Percentiles rank a stretch among this genome's conserved stretches.
phyloP scores from a whole-genome alignment of 2,329 filamentous ascomycete species.

The Plectosphaerella plurivora region DNA sequence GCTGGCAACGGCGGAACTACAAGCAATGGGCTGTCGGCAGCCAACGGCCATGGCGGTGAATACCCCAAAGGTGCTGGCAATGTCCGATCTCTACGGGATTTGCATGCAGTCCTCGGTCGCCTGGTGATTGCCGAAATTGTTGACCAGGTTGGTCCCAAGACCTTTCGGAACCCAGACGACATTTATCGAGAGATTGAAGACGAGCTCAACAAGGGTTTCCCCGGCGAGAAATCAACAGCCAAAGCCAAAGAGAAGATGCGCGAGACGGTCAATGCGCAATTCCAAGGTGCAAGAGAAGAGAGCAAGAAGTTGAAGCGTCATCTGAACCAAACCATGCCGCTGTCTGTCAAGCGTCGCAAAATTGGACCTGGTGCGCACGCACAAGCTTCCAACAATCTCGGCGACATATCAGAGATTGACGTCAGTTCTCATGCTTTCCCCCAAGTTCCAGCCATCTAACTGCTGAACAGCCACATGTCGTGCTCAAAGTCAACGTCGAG shows the following conservation, averaged over 20 bases:
- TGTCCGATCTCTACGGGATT: slow-evolving; percentile 40
- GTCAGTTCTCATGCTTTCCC: slow-evolving; percentile 33
- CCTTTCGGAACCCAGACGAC: slow-evolving; percentile 59
- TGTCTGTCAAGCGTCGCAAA: slow-evolving; percentile 47
- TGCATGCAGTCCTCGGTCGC: slow-evolving; percentile 46
- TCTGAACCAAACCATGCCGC: slow-evolving; percentile 36
- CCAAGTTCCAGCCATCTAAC: not conserved
- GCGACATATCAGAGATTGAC: slow-evolving; percentile 43
- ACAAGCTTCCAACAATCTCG: slow-evolving; percentile 24
- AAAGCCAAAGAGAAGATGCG: slow-evolving; percentile 65
- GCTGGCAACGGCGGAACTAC: slow-evolving; percentile 2
- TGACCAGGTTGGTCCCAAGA: slow-evolving; percentile 54
- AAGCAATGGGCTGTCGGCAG: slow-evolving; percentile 4
- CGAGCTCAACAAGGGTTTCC: slow-evolving; percentile 48
- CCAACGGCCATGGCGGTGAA: slow-evolving; percentile 21
- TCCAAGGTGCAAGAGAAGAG: slow-evolving; percentile 50
- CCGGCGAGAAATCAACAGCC: slow-evolving; percentile 33
- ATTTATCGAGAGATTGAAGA: slow-evolving; percentile 58
- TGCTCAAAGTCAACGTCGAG: slow-evolving; percentile 78
- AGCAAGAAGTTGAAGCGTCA: slow-evolving; percentile 47
- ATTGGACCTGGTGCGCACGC: slow-evolving; percentile 41
- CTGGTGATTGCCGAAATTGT: slow-evolving; percentile 64
- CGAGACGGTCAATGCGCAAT: slow-evolving; percentile 46
- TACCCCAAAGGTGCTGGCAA: slow-evolving; percentile 28
- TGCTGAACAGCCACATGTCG: slow-evolving; percentile 58